Conservation (phyloP, 345 rosid genomes). For the Theobroma cacao region DNA sequence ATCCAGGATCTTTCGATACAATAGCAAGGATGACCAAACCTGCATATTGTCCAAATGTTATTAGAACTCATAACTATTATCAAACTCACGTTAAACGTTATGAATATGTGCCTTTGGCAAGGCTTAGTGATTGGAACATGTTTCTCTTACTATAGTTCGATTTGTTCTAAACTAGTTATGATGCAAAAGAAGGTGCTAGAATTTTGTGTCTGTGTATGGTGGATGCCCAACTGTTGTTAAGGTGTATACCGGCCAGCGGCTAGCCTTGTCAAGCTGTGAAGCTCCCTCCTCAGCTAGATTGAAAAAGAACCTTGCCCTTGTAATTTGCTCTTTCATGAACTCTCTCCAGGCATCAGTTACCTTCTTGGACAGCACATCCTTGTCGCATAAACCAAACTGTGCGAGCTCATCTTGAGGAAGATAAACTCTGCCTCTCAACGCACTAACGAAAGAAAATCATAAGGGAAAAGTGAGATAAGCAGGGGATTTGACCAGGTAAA, state of each 20-base stretch:
- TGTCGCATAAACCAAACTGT: constrained; percentile 45
- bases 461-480: background rate
- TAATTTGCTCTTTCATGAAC: constrained; percentile 59
- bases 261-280: constrained; percentile 49
- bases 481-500: background rate
- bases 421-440: constrained; percentile 52
- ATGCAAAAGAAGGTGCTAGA: too few species aligned
- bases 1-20: constrained; percentile 48
- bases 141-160: too few species aligned
- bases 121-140: too few species aligned
- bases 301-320: constrained; percentile 56
- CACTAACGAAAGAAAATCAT: constrained; percentile 27
- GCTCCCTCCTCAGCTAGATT: constrained; percentile 59
- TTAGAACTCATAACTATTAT: background rate
- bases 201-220: background rate
- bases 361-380: constrained; percentile 44
- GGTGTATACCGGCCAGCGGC: constrained; percentile 60
- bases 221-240: background rate
- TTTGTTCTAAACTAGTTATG: too few species aligned
- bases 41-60: constrained; percentile 14
- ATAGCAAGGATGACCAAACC: constrained; percentile 58
- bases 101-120: too few species aligned
- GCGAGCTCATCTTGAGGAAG: constrained; percentile 64
- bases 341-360: constrained; percentile 51
- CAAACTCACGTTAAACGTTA: too few species aligned